Evolutionary conservation across 495 filamentous ascomycete genomes (phyloP).

Genomic region (Talaromyces proteolyticus): DNA sequence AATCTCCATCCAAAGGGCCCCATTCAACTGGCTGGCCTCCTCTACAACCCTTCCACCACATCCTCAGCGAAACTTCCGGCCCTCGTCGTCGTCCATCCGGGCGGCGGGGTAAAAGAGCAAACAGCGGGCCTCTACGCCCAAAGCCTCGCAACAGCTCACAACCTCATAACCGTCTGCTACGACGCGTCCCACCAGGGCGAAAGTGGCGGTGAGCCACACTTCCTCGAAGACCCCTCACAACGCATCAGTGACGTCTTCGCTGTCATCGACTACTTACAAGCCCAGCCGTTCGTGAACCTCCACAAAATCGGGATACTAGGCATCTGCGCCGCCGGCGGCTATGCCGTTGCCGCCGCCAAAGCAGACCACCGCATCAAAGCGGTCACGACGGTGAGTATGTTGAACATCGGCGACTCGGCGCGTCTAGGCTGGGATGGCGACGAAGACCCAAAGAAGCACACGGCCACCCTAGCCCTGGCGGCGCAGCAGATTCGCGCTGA

Average conservation of each 20-base stretch:
- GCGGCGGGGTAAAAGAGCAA: conserved; percentile 36
- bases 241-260: not conserved
- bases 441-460: not conserved
- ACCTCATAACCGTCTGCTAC: conserved; percentile 28
- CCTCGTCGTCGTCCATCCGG: conserved; percentile 17
- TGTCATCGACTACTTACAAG: conserved; percentile 30
- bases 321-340: conserved; percentile 33
- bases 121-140: conserved; percentile 28
- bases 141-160: conserved; percentile 22
- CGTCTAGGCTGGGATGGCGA: not conserved
- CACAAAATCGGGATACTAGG: conserved; percentile 32
- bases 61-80: not conserved
- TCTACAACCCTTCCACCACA: not conserved
- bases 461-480: not conserved
- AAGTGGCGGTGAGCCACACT: conserved; percentile 28
- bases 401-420: not conserved
- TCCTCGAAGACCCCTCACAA: conserved; percentile 19
- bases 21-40: not conserved
- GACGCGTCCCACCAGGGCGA: conserved; percentile 31
- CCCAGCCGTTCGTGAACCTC: conserved; percentile 21
- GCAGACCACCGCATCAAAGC: conserved; percentile 26
- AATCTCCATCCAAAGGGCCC: not conserved
- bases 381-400: not conserved
- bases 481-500: conserved; percentile 1
- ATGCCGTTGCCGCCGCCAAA: conserved; percentile 29